A percentile compares a stretch with the other conserved stretches of the same genome.
These are phyloP conservation scores for Penicillium sp. DNA, from an alignment of 2,329 filamentous ascomycete genomes.

Conservation along the genomic window DNA sequence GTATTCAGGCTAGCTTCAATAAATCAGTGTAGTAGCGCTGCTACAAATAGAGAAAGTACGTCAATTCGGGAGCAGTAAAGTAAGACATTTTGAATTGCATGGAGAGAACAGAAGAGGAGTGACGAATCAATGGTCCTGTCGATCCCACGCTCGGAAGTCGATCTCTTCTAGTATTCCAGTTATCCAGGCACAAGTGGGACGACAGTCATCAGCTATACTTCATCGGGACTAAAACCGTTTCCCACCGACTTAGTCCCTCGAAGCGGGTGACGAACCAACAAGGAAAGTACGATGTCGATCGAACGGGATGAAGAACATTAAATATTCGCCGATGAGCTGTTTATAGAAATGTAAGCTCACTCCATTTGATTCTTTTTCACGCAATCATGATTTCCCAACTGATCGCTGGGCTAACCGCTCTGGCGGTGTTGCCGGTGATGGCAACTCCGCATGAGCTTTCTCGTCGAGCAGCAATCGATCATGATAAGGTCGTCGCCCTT, in stretches of 20 bases:
- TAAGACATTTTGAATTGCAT: background rate
- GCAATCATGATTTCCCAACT: conserved; percentile 11
- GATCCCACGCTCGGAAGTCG: background rate
- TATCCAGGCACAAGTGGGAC: background rate
- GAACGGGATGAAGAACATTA: background rate
- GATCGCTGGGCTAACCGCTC: conserved; percentile 1
- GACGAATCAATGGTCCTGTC: background rate
- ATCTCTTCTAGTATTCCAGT: background rate
- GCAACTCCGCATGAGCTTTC: background rate
- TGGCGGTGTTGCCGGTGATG: conserved; percentile 4
- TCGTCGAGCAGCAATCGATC: conserved; percentile 45
- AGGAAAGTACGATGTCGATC: background rate
- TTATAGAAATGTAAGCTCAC: background rate
- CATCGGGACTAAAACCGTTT: background rate
- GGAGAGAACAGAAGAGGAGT: background rate
- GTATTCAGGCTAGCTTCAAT: background rate
- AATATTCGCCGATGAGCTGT: background rate
- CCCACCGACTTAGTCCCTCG: background rate
- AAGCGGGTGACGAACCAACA: background rate
- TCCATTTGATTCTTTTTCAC: background rate
- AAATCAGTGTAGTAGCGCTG: background rate
- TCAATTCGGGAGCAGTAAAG: background rate
- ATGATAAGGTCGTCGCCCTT: conserved; percentile 55
- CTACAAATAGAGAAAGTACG: background rate
- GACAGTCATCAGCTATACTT: background rate